Evolutionary conservation across 2,329 filamentous ascomycete genomes (phyloP).

Genomic region (Neonectria coccinea): DNA sequence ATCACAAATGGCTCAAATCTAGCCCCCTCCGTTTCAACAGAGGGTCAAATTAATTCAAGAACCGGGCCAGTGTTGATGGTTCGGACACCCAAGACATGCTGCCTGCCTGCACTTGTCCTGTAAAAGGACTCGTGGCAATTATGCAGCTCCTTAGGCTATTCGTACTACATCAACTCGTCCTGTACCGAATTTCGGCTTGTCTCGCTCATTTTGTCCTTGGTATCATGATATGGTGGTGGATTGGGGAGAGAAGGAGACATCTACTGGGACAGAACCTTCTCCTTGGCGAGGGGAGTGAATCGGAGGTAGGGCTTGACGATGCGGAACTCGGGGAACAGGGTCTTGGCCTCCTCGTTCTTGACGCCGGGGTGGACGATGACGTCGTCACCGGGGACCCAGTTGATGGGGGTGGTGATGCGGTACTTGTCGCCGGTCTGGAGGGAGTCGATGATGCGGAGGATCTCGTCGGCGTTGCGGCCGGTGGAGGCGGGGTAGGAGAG

Average conservation of each 20-base stretch:
- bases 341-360: slow-evolving; percentile 85
- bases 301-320: slow-evolving; percentile 79
- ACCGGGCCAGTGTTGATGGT: slow-evolving; percentile 19
- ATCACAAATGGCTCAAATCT: slow-evolving; percentile 37
- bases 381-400: slow-evolving; percentile 90
- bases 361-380: slow-evolving; percentile 90
- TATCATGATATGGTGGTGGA: slow-evolving; percentile 37
- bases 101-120: not conserved
- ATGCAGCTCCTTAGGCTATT: slow-evolving; percentile 20
- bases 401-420: slow-evolving; percentile 88
- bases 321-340: slow-evolving; percentile 84
- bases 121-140: not conserved
- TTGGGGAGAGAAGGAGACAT: not conserved
- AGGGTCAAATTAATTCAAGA: slow-evolving; percentile 10
- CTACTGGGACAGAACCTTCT: slow-evolving; percentile 48
- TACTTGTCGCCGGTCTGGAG: slow-evolving; percentile 89
- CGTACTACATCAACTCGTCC: slow-evolving; percentile 31
- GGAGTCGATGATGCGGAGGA: slow-evolving; percentile 82
- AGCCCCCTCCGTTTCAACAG: slow-evolving; percentile 15
- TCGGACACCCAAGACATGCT: slow-evolving; percentile 26
- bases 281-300: slow-evolving; percentile 75
- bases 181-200: slow-evolving; percentile 4
- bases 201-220: slow-evolving; percentile 38
- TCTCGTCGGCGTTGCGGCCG: slow-evolving; percentile 84
- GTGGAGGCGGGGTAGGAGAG: slow-evolving; percentile 94